Evolutionary conservation across 1,139 yeast species (phyloP).

Genomic region (Taphrina populina): DNA sequence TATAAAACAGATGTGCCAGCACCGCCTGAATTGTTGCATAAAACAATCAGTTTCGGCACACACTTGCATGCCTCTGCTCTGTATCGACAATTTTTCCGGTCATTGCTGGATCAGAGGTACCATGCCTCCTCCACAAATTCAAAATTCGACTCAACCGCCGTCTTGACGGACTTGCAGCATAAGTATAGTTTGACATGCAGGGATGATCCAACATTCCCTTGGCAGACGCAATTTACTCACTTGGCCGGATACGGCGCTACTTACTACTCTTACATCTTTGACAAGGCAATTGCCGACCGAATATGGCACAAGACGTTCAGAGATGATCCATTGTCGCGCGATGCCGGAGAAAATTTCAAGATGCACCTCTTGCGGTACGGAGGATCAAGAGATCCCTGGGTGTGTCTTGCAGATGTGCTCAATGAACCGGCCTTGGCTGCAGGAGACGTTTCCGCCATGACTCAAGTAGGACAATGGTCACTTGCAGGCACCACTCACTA

Average conservation of each 20-base stretch:
- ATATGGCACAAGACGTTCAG: conserved; percentile 75
- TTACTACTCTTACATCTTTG: conserved; percentile 86
- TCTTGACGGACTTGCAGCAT: conserved; percentile 58
- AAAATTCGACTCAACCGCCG: conserved; percentile 52
- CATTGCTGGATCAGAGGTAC: conserved; percentile 76
- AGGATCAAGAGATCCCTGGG: conserved; percentile 89
- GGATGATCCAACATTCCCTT: conserved; percentile 50
- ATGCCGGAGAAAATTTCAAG: conserved; percentile 72
- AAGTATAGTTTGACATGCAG: conserved; percentile 48
- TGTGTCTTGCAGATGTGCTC: conserved; percentile 74
- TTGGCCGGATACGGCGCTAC: conserved; percentile 91
- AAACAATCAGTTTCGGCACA: conserved; percentile 56
- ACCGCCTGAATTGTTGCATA: conserved; percentile 52
- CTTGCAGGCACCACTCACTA: no score
- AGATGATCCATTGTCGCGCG: conserved; percentile 58
- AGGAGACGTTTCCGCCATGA: conserved; percentile 78
- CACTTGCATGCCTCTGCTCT: conserved; percentile 70
- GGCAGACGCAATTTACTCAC: conserved; percentile 96
- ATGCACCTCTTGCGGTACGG: conserved; percentile 84
- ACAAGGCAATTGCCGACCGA: conserved; percentile 86
- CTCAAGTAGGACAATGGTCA: conserved; percentile 51
- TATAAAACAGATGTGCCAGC: conserved; percentile 66
- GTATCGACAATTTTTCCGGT: conserved; percentile 85
- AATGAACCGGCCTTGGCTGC: conserved; percentile 39
- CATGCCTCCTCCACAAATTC: conserved; percentile 54